Evolutionary conservation across 306 rosid genomes (phyloP).

Genomic region (Lathyrus tuberosus): DNA sequence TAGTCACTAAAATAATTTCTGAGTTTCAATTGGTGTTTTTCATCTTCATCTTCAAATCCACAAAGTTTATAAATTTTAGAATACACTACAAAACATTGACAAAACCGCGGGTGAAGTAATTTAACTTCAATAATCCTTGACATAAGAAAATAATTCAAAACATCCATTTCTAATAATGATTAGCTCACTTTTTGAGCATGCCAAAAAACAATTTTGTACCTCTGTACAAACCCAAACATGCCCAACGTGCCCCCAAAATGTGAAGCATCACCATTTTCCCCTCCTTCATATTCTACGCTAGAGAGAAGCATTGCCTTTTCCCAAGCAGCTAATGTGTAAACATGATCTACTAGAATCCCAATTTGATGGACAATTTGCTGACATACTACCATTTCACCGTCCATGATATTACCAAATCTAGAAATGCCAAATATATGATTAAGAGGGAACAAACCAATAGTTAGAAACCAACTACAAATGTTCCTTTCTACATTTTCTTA

Average conservation of each 20-base stretch:
- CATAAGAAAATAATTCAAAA: neutral
- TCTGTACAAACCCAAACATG: constrained; percentile 88
- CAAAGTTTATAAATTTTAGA: no score
- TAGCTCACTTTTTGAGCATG: constrained; percentile 45
- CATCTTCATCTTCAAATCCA: no score
- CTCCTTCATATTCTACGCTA: constrained; percentile 47
- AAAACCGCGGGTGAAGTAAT: no score
- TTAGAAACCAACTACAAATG: constrained; percentile 23
- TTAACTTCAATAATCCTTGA: no score
- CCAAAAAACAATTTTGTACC: constrained; percentile 72
- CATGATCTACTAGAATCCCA: constrained; percentile 88
- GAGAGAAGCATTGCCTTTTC: constrained; percentile 65
- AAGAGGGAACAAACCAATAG: constrained; percentile 23
- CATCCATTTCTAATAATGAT: constrained; percentile 6
- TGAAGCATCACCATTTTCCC: constrained; percentile 78
- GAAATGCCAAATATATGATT: constrained; percentile 1
- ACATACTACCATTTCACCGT: constrained; percentile 79
- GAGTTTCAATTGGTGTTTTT: no score
- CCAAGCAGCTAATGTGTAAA: constrained; percentile 93
- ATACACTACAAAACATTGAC: no score
- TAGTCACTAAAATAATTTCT: no score
- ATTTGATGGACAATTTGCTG: constrained; percentile 76
- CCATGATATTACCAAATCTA: constrained; percentile 82
- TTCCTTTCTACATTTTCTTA: neutral
- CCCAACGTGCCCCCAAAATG: constrained; percentile 87